phyloP scores from a whole-genome alignment of 116 monocot genomes.

The Papilionanthe hybrid region DNA sequence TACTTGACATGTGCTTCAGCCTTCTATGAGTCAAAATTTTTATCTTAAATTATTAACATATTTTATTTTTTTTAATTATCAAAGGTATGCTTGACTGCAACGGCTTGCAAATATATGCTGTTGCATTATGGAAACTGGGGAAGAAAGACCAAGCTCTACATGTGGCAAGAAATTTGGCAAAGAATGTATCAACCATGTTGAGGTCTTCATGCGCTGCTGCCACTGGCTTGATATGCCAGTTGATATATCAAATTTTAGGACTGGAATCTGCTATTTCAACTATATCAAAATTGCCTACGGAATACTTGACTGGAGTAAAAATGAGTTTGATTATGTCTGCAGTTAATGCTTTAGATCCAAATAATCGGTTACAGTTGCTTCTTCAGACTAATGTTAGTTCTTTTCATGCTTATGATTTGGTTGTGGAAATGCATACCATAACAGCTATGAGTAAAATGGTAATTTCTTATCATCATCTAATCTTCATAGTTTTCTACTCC shows the following conservation, averaged over 20 bases:
- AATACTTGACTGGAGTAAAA: conserved; percentile 40
- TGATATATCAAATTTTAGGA: conserved; percentile 65
- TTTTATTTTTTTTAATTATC: conserved; percentile 7
- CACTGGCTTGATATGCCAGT: conserved; percentile 60
- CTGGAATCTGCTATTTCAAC: conserved; percentile 38
- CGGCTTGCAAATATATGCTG: conserved; percentile 75
- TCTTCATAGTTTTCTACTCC: not conserved
- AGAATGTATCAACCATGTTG: conserved; percentile 45
- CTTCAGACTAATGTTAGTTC: conserved; percentile 21
- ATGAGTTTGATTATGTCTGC: conserved; percentile 47
- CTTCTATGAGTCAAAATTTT: not conserved
- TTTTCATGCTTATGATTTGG: conserved; percentile 31
- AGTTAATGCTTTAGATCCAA: conserved; percentile 58
- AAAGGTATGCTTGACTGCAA: conserved; percentile 57
- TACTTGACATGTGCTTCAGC: not conserved
- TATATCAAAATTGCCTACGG: conserved; percentile 47
- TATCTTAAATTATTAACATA: not conserved
- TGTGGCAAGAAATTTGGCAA: conserved; percentile 48
- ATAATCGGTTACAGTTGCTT: conserved; percentile 38
- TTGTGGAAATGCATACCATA: conserved; percentile 54
- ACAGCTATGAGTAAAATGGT: conserved; percentile 69
- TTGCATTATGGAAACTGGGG: conserved; percentile 77
- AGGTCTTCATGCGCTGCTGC: conserved; percentile 41
- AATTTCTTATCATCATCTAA: conserved; percentile 4
- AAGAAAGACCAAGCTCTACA: conserved; percentile 50